Evolutionary conservation across 768 basidiomycete genomes (phyloP), one percentile per base, ranked within the genome.

Genomic region (Kwoniella sp.): DNA sequence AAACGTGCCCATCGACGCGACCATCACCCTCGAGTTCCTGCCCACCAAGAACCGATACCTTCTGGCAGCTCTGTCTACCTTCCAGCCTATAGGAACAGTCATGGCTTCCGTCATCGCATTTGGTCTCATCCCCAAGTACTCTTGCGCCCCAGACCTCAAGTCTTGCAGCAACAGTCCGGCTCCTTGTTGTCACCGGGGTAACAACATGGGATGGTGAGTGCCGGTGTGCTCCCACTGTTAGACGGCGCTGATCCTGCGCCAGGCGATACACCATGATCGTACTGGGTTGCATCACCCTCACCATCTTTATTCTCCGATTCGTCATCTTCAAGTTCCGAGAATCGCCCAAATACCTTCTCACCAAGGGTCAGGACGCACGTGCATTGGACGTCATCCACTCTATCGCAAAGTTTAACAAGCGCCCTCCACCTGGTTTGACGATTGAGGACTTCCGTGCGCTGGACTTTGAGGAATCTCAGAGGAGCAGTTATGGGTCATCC

Each of bases 341-440:
- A 68, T 81, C 81, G 0, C 79, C 83, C 6, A 84, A 84, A 62
- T 84, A 78, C 65, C 77, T 83, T 29, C 73, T 82, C 17, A 78
- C 78, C 1, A 80, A 81, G 62, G 81, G 81, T 15, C 79, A 79
- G 32, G 82, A 84, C 59, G 75, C 75, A 40, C 80, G 82, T 29
- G 82, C 82, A 5, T 68, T 83, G 20, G 69, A 73, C 15, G 73
- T 77, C 19, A 37, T 77, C 11, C 55, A 73, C 53, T 49, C 50
- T 2, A 71, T 77, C 31, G 73, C 75, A n/a, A 50, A 49, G 19
- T 76, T 73, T 69, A 77, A 77, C 65, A 47, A 57, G 19, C 22
- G 20, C 5, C 46, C 53, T 3, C 49, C 53, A 1, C 73, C 75
- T 7, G 41, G 31, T 9, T 58, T 75, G 25, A 71, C 67, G 5